phyloP scores from a whole-genome alignment of 805 yeast species.

The Candida lessepsii region DNA sequence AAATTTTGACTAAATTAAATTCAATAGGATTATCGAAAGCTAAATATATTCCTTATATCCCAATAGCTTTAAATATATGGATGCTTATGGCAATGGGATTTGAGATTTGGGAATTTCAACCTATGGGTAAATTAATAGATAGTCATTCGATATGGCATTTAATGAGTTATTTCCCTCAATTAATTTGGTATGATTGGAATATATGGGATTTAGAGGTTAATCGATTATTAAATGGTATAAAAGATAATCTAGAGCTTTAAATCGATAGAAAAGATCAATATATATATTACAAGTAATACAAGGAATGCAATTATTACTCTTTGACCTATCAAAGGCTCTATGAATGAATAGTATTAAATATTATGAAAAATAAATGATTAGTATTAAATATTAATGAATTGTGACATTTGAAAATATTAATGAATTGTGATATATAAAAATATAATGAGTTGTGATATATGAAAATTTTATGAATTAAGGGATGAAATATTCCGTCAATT shows the following conservation, averaged over 20 bases:
- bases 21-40: slow-evolving; percentile 24
- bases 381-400: too few species aligned
- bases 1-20: slow-evolving; percentile 31
- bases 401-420: too few species aligned
- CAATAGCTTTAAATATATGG: slow-evolving; percentile 34
- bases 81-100: slow-evolving; percentile 30
- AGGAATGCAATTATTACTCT: background rate
- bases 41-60: slow-evolving; percentile 32
- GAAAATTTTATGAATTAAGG: too few species aligned
- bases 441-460: too few species aligned
- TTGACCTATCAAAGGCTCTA: background rate
- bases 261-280: background rate
- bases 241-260: background rate
- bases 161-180: slow-evolving; percentile 79
- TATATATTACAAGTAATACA: background rate
- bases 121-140: slow-evolving; percentile 45
- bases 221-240: slow-evolving; percentile 11
- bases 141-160: slow-evolving; percentile 96
- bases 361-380: too few species aligned
- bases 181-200: slow-evolving; percentile 66
- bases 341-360: too few species aligned
- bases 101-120: slow-evolving; percentile 38
- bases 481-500: too few species aligned
- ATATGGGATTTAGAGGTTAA: slow-evolving; percentile 43
- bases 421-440: too few species aligned